Percentiles rank a stretch among this genome's conserved stretches.
phyloP scores from a whole-genome alignment of 2,329 filamentous ascomycete genomes.

The Stylonectria norvegica region DNA sequence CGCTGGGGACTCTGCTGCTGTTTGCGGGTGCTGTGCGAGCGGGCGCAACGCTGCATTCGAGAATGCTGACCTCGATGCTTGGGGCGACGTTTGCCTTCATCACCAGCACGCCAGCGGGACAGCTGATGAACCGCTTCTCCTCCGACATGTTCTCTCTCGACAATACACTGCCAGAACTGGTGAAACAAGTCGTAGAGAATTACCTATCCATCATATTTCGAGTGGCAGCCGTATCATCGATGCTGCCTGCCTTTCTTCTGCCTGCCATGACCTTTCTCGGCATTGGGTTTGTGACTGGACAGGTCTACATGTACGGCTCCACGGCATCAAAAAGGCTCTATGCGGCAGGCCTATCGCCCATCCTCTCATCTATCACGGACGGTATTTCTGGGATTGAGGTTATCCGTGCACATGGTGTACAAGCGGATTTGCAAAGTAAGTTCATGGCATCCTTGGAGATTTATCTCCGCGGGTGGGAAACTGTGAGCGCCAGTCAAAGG shows the following conservation, averaged over 20 bases:
- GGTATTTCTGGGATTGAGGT: conserved; percentile 4
- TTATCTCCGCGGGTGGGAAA: conserved; percentile 6
- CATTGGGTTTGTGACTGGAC: not conserved
- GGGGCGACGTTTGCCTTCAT: conserved; percentile 9
- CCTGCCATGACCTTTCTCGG: conserved; percentile 1
- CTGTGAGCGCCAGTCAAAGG: conserved; percentile 4
- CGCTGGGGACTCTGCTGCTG: conserved; percentile 1
- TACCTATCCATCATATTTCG: conserved; percentile 4
- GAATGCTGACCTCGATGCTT: conserved; percentile 6
- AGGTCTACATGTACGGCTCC: conserved; percentile 5
- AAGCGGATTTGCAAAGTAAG: not conserved
- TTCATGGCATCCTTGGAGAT: conserved; percentile 2
- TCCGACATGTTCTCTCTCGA: conserved; percentile 8
- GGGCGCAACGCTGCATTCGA: conserved; percentile 2
- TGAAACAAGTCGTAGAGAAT: conserved; percentile 8
- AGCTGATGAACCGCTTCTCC: conserved; percentile 5
- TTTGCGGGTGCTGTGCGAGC: conserved; percentile 2
- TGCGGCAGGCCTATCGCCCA: conserved; percentile 3
- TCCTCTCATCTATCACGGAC: not conserved
- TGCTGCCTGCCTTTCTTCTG: conserved; percentile 1
- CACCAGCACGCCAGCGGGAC: conserved; percentile 2
- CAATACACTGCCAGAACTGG: conserved; percentile 3
- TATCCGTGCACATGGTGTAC: conserved; percentile 1
- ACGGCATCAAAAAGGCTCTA: conserved; percentile 6
- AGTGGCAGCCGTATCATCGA: conserved; percentile 2